Conservation (phyloP, 129 eudicot genomes). For the Cynara cardunculus region DNA sequence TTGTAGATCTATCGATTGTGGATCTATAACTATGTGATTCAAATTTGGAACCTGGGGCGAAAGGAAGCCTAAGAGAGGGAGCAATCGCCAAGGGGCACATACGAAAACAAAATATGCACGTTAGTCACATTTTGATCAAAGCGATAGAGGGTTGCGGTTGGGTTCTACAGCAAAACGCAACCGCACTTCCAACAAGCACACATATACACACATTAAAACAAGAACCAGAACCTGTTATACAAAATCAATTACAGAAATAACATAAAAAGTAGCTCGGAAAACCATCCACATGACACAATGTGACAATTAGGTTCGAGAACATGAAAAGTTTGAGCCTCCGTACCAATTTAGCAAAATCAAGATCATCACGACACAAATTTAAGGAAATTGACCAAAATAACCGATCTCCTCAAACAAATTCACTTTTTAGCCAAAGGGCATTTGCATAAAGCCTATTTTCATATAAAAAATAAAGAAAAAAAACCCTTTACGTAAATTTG, state of each 20-base stretch:
- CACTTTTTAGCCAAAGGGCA: too few relatives aligned
- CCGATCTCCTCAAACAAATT: too few relatives aligned
- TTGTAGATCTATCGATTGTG: too few relatives aligned
- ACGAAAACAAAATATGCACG: not conserved
- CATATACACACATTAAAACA: too few relatives aligned
- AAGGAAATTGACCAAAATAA: too few relatives aligned
- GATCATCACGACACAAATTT: not conserved
- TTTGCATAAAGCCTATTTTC: too few relatives aligned
- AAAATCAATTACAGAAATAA: not conserved
- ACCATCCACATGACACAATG: not conserved
- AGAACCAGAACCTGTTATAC: not conserved
- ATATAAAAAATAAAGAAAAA: too few relatives aligned
- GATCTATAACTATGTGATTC: too few relatives aligned
- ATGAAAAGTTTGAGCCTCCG: not conserved
- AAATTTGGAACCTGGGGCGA: not conserved
- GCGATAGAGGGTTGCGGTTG: not conserved
- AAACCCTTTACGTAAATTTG: too few relatives aligned
- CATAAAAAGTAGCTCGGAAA: not conserved
- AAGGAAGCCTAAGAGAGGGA: not conserved
- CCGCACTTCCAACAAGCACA: not conserved
- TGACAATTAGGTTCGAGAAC: slow-evolving; percentile 6
- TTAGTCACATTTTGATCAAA: not conserved
- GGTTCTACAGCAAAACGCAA: not conserved
- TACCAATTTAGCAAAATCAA: not conserved
- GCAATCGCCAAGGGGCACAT: not conserved